Evolutionary conservation across 495 filamentous ascomycete genomes (phyloP), one percentile per base, ranked within the genome.

Genomic region (Neurospora discreta): DNA sequence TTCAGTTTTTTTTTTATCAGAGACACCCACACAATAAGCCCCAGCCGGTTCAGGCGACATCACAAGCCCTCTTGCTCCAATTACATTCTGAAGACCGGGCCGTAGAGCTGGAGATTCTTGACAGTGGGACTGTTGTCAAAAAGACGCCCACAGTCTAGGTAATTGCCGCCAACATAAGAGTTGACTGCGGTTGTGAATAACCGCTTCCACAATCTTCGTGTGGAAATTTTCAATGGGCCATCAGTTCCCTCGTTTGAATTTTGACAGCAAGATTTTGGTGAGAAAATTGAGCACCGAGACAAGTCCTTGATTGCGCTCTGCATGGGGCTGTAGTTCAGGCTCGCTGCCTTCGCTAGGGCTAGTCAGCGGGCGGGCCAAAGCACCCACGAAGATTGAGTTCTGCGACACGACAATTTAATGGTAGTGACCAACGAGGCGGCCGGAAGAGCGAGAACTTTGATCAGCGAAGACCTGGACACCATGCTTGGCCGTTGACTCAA

Each of bases 251-350:
- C 3, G 9, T 9, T 44, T 10, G 42, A 20, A 3, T 20, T n/a
- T n/a, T 8, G 18, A 44, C 42, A 44, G 18, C 42, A n/a, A 44
- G n/a, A n/a, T 44, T n/a, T 44, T 44, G 18, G 18, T 20, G n/a
- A 44, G 9, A 44, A 44, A 10, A 10, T 20, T 20, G 42, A 4
- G 42, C 9, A n/a, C n/a, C n/a, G 18, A 20, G 18, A 44, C 42
- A n/a, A 3, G 60, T 88, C 85, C 72, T 87, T 86, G 20, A 80
- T 79, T 39, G 84, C 84, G 1, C 83, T 82, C 6, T 88, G 84
- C 60, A 85, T 88, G 26, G 80, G 78, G 9, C 85, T 83, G 41
- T 85, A 89, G 18, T 85, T 84, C 5, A 87, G 89, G 33, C 87
- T 90, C 5, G 86, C 84, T 23, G 85, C 82, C 72, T 84, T 84